Conservation (phyloP, 83 land plant genomes). For the Thuja plicata region DNA sequence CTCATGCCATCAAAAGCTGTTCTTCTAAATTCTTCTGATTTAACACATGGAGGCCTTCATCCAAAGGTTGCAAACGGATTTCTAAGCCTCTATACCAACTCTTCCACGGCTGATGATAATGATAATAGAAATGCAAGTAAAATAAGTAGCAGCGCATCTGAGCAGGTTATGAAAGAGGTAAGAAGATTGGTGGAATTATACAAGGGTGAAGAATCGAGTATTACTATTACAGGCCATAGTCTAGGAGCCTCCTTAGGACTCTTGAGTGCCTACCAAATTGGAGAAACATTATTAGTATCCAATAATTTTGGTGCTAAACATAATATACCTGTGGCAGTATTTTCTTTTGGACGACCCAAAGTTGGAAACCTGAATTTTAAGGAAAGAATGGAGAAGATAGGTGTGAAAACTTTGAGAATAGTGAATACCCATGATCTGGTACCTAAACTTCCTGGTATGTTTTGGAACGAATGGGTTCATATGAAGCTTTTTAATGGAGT, state of each 20-base stretch:
- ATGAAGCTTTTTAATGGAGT: too few relatives aligned
- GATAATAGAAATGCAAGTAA: too few relatives aligned
- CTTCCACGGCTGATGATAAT: too few relatives aligned
- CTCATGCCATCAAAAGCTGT: not conserved
- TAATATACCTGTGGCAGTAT: slow-evolving; percentile 32
- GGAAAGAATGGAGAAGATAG: slow-evolving; percentile 19
- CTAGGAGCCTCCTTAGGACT: slow-evolving; percentile 9
- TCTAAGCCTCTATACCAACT: too few relatives aligned
- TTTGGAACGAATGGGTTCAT: not conserved
- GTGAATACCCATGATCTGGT: slow-evolving; percentile 65
- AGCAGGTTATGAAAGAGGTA: slow-evolving; percentile 7
- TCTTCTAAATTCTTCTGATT: too few relatives aligned
- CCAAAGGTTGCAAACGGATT: not conserved
- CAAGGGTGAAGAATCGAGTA: slow-evolving; percentile 13
- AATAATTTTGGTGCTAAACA: not conserved
- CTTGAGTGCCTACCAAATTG: slow-evolving; percentile 15
- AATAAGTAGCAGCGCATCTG: not conserved
- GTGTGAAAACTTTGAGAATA: slow-evolving; percentile 52
- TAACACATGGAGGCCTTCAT: not conserved
- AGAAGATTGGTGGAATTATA: slow-evolving; percentile 13
- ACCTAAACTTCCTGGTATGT: slow-evolving; percentile 23
- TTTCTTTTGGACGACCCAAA: slow-evolving; percentile 67
- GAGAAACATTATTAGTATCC: not conserved
- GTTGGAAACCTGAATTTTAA: slow-evolving; percentile 62
- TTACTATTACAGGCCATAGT: slow-evolving; percentile 15